These are phyloP conservation scores for Clonostachys rhizophaga DNA, from an alignment of 2,329 filamentous ascomycete genomes.

Conservation along the genomic window DNA sequence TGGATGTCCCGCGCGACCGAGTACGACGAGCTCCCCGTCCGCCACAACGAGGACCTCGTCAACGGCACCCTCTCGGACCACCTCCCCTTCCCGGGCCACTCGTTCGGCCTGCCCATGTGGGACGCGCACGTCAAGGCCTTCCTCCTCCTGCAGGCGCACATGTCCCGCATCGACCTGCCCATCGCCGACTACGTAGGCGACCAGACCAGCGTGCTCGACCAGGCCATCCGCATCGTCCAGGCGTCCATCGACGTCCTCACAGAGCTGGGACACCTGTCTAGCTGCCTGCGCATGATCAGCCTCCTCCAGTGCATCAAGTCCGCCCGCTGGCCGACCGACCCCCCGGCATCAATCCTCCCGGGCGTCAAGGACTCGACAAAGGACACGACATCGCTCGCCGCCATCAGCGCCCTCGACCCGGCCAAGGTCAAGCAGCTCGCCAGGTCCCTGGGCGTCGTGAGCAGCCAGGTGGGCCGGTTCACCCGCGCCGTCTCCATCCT, in stretches of 20 bases:
- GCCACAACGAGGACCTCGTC: slow-evolving; percentile 97
- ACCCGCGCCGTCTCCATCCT: slow-evolving; percentile 58
- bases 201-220: slow-evolving; percentile 83
- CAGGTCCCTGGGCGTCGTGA: slow-evolving; percentile 44
- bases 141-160: slow-evolving; percentile 88
- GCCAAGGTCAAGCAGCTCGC: slow-evolving; percentile 36
- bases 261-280: slow-evolving; percentile 78
- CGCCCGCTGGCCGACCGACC: slow-evolving; percentile 83
- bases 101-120: slow-evolving; percentile 85
- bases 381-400: slow-evolving; percentile 35
- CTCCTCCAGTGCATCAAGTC: slow-evolving; percentile 91
- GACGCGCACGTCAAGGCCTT: slow-evolving; percentile 98
- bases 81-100: slow-evolving; percentile 57
- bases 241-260: slow-evolving; percentile 91
- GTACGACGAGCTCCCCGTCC: slow-evolving; percentile 95
- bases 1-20: slow-evolving; percentile 95
- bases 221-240: slow-evolving; percentile 94
- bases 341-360: slow-evolving; percentile 74
- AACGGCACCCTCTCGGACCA: slow-evolving; percentile 85
- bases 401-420: slow-evolving; percentile 28
- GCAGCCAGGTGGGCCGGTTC: slow-evolving; percentile 38
- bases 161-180: slow-evolving; percentile 86
- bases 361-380: slow-evolving; percentile 50
- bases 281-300: slow-evolving; percentile 74
- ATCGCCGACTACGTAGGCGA: slow-evolving; percentile 98